Evolutionary conservation across 495 filamentous ascomycete genomes (phyloP).

Genomic region (Penicillium nucicola): DNA sequence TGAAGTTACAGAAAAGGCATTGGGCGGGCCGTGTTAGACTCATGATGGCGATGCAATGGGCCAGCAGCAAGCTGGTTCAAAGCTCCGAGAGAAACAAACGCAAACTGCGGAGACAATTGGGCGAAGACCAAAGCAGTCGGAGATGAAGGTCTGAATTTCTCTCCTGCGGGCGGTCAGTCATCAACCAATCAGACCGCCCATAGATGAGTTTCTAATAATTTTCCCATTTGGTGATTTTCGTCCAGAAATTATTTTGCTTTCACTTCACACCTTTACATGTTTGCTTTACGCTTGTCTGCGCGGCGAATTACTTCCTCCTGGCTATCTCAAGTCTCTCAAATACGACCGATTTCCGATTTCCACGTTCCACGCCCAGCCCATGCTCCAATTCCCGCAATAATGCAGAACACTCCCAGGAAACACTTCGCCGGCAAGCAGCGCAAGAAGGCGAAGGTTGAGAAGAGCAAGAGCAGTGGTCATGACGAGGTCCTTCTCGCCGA

Average conservation of each 20-base stretch:
- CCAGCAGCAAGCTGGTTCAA: conserved; percentile 25
- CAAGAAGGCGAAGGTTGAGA: conserved; percentile 48
- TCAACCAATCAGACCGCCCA: conserved; percentile 18
- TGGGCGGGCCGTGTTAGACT: conserved; percentile 55
- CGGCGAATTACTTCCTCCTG: conserved; percentile 10
- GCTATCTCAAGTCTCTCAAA: not conserved
- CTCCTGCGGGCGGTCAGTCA: conserved; percentile 26
- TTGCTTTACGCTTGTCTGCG: conserved; percentile 12
- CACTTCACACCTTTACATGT: conserved; percentile 17
- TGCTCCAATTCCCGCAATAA: conserved; percentile 25
- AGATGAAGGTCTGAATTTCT: conserved; percentile 29
- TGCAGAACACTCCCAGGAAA: conserved; percentile 29
- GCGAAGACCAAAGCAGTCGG: conserved; percentile 25
- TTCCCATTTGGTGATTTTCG: conserved; percentile 20
- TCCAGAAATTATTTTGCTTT: conserved; percentile 7
- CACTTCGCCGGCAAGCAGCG: conserved; percentile 32
- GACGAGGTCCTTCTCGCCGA: conserved; percentile 77
- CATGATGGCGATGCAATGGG: conserved; percentile 40
- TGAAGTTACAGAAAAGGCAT: conserved; percentile 55
- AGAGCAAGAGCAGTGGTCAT: conserved; percentile 35
- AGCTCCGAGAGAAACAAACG: conserved; percentile 16
- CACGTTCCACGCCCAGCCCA: conserved; percentile 9
- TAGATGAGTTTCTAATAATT: conserved; percentile 31
- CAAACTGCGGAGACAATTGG: conserved; percentile 13
- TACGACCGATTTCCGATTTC: conserved; percentile 1